Percentiles rank a stretch among this genome's conserved stretches.
phyloP scores from a whole-genome alignment of 768 basidiomycete species.

The Russula lepida region DNA sequence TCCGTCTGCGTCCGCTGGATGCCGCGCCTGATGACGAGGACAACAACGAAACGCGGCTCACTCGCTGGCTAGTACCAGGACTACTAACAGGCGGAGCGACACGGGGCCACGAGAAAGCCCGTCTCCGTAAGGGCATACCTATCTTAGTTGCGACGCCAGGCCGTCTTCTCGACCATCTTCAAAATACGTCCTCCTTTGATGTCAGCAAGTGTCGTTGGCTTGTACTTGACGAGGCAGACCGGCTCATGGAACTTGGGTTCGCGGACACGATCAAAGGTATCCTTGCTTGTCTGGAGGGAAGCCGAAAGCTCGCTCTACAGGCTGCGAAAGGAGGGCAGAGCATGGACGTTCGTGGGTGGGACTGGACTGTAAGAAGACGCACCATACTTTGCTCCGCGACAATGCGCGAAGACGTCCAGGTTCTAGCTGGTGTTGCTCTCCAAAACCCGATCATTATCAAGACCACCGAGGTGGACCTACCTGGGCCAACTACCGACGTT shows the following conservation, averaged over 20 bases:
- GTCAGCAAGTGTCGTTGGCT: conserved; percentile 93
- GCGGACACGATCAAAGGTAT: conserved; percentile 93
- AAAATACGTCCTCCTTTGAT: conserved; percentile 89
- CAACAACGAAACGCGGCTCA: conserved; percentile 41
- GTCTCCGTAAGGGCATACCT: conserved; percentile 88
- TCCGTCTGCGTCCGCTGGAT: conserved; percentile 57
- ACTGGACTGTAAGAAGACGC: conserved; percentile 67
- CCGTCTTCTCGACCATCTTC: conserved; percentile 88
- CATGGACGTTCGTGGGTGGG: conserved; percentile 76
- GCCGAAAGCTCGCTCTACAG: conserved; percentile 59
- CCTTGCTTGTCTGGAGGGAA: conserved; percentile 76
- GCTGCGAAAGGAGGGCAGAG: conserved; percentile 60
- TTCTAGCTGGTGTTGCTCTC: conserved; percentile 77
- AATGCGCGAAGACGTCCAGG: conserved; percentile 90
- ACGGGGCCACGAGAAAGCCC: conserved; percentile 89
- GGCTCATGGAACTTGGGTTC: conserved; percentile 96
- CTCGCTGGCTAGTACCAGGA: conserved; percentile 91
- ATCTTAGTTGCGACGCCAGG: conserved; percentile 96
- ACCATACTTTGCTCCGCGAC: conserved; percentile 96
- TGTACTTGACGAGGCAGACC: conserved; percentile 93
- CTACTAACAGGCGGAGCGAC: conserved; percentile 92
- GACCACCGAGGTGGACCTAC: conserved; percentile 45
- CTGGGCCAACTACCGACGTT: conserved; percentile 24
- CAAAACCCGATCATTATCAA: conserved; percentile 78
- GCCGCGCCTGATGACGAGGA: conserved; percentile 44